phyloP scores from a whole-genome alignment of 2,329 filamentous ascomycete species.

The Simplicillium aogashimaense region DNA sequence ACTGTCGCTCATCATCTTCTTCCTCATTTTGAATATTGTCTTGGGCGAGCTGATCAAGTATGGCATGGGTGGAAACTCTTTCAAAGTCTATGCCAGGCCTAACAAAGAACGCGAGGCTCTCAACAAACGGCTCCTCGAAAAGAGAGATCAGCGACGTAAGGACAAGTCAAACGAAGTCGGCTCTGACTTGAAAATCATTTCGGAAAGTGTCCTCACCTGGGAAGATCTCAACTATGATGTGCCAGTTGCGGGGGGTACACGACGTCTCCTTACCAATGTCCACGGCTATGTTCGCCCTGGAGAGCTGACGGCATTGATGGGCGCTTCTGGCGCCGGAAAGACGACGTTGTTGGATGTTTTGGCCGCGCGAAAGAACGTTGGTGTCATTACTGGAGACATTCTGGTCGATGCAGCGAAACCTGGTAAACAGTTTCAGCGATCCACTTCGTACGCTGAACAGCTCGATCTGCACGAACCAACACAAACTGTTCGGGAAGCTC shows the following conservation, averaged over 20 bases:
- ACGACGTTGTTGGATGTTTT: constrained; percentile 76
- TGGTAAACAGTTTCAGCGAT: constrained; percentile 50
- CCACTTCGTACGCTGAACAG: constrained; percentile 53
- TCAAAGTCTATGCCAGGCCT: constrained; percentile 66
- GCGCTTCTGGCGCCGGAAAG: constrained; percentile 77
- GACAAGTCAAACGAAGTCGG: constrained; percentile 32
- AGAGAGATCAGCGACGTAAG: constrained; percentile 45
- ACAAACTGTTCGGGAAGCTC: constrained; percentile 53
- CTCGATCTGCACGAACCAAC: constrained; percentile 52
- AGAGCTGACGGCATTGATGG: constrained; percentile 71
- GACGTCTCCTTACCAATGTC: constrained; percentile 44
- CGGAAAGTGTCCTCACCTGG: constrained; percentile 70
- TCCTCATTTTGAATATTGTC: constrained; percentile 65
- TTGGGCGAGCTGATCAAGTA: constrained; percentile 71
- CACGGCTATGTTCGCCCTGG: constrained; percentile 68
- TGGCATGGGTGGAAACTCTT: constrained; percentile 70
- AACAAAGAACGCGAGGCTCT: constrained; percentile 56
- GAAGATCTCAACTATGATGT: constrained; percentile 74
- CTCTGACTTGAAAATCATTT: constrained; percentile 45
- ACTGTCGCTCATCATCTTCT: constrained; percentile 62
- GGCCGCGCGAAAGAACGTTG: constrained; percentile 49
- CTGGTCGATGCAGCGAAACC: constrained; percentile 47
- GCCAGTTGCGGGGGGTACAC: constrained; percentile 44
- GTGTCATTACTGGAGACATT: constrained; percentile 46
- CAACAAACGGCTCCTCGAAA: constrained; percentile 52